A percentile compares a stretch with the other conserved stretches of the same genome.
Conservation (phyloP, 805 yeast genomes). For the Spathaspora hagerdaliae region DNA sequence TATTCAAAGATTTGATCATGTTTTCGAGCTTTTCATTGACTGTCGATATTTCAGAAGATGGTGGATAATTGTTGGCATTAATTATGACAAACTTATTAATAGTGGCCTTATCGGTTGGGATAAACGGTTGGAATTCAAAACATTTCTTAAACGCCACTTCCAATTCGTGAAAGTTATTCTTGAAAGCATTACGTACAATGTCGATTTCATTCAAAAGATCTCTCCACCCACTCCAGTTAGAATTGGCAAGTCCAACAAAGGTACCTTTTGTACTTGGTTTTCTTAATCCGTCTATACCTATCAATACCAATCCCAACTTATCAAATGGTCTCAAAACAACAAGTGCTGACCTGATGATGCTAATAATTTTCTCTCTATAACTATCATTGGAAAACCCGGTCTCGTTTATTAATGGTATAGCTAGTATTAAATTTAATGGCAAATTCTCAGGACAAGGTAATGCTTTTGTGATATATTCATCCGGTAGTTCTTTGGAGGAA, state of each 20-base stretch:
- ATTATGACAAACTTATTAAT: constrained; percentile 14
- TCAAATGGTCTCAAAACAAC: constrained; percentile 32
- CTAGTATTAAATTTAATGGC: constrained; percentile 40
- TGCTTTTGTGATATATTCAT: constrained; percentile 30
- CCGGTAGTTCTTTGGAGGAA: constrained; percentile 37
- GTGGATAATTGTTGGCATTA: constrained; percentile 9
- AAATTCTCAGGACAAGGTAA: constrained; percentile 36
- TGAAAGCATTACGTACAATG: constrained; percentile 13
- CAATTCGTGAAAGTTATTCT: constrained; percentile 19
- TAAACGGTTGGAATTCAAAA: constrained; percentile 22
- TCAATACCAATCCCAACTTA: constrained; percentile 43
- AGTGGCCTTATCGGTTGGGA: constrained; percentile 7
- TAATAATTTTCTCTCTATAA: constrained; percentile 20
- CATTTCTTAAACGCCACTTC: constrained; percentile 23
- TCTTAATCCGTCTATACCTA: constrained; percentile 44
- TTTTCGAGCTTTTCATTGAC: background rate
- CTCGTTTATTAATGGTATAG: constrained; percentile 33
- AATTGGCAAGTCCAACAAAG: constrained; percentile 43
- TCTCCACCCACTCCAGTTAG: constrained; percentile 49
- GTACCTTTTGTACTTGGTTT: constrained; percentile 34
- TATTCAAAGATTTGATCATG: constrained; percentile 4
- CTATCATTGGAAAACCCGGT: constrained; percentile 20
- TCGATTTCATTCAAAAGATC: constrained; percentile 35
- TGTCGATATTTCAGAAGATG: background rate
- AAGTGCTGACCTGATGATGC: constrained; percentile 21